A percentile compares a stretch with the other conserved stretches of the same genome.
Conservation (phyloP, 768 basidiomycete species). For the Hericium alpestre region DNA sequence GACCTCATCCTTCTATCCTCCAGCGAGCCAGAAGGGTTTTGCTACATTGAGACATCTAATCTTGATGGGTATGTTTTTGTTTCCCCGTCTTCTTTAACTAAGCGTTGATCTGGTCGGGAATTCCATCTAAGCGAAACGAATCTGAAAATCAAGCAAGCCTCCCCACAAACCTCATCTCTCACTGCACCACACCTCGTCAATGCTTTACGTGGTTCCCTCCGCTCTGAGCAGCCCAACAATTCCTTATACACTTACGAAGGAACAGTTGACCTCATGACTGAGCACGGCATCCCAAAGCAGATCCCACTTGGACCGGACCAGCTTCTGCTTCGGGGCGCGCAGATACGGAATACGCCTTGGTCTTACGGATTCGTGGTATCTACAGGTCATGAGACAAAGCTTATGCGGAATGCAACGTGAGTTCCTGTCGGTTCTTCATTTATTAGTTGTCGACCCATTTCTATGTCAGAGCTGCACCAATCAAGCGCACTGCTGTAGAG, state of each 20-base stretch:
- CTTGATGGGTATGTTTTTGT: conserved; percentile 68
- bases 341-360: conserved; percentile 94
- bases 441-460: neutral
- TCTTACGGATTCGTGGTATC: conserved; percentile 89
- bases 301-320: conserved; percentile 93
- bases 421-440: conserved; percentile 19
- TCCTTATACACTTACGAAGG: conserved; percentile 95
- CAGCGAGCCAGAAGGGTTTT: conserved; percentile 93
- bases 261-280: conserved; percentile 53
- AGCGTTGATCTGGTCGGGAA: neutral
- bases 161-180: conserved; percentile 65
- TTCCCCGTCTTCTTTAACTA: neutral
- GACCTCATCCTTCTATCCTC: conserved; percentile 82
- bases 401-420: conserved; percentile 97
- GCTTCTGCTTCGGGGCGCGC: conserved; percentile 86
- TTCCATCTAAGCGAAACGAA: conserved; percentile 71
- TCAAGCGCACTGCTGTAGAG: conserved; percentile 94
- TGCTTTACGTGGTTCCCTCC: conserved; percentile 68
- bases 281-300: conserved; percentile 56
- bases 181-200: conserved; percentile 70
- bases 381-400: conserved; percentile 95
- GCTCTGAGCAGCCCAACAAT: conserved; percentile 96
- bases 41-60: conserved; percentile 97
- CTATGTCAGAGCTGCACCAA: conserved; percentile 70
- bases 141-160: conserved; percentile 96